Conservation (phyloP, 2,329 filamentous ascomycete species). For the Akanthomyces lecanii region DNA sequence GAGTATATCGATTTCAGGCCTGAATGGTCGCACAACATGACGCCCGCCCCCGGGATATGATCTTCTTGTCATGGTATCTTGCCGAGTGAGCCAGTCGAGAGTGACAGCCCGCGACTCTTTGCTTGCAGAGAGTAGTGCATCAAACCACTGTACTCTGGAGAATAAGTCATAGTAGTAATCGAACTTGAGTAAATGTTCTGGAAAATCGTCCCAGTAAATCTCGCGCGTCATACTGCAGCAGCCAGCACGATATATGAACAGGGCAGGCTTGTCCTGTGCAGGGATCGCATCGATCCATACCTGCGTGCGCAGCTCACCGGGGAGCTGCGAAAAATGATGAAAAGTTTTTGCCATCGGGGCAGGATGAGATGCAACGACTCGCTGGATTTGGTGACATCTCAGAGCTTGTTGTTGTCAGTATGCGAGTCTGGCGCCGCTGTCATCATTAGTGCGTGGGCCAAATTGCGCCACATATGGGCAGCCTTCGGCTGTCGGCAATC, state of each 20-base stretch:
- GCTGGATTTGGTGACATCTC: too few relatives aligned
- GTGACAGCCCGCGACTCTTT: neutral
- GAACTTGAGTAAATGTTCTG: neutral
- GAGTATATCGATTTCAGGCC: neutral
- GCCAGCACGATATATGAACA: neutral
- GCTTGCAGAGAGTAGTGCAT: neutral
- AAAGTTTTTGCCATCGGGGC: neutral
- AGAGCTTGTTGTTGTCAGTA: too few relatives aligned
- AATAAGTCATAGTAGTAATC: neutral
- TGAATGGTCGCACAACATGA: neutral
- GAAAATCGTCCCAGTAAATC: neutral
- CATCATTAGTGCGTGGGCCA: too few relatives aligned
- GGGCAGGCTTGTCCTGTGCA: neutral
- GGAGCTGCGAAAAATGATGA: neutral
- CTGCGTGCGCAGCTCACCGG: neutral
- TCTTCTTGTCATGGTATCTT: neutral
- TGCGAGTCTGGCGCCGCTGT: too few relatives aligned
- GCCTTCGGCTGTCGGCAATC: too few relatives aligned
- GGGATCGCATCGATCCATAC: constrained; percentile 2
- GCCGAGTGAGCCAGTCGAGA: neutral
- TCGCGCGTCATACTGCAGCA: neutral
- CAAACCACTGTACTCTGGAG: neutral
- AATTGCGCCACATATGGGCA: too few relatives aligned
- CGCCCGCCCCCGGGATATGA: neutral
- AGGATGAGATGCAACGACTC: too few relatives aligned